phyloP scores from a whole-genome alignment of 805 yeast genomes.

The Kodamaea neixiangensis region DNA sequence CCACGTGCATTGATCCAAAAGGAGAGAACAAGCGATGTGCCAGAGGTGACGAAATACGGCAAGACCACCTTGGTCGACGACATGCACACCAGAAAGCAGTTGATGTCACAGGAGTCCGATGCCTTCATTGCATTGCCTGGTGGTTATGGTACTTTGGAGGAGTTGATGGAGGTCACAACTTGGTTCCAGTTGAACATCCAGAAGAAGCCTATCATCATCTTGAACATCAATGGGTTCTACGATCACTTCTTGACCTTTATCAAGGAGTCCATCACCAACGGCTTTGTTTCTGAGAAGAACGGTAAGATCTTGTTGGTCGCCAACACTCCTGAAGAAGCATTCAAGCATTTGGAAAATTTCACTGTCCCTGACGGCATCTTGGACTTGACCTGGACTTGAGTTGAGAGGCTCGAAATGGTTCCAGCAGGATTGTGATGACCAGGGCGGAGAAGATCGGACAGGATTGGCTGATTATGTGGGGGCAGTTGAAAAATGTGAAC shows the following conservation, averaged over 20 bases:
- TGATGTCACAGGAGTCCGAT: conserved; percentile 85
- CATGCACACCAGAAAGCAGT: conserved; percentile 85
- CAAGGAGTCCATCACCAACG: conserved; percentile 56
- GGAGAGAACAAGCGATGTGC: conserved; percentile 69
- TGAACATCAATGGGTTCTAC: conserved; percentile 79
- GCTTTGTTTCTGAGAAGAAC: conserved; percentile 69
- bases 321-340: conserved; percentile 64
- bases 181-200: conserved; percentile 92
- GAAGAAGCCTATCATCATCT: conserved; percentile 73
- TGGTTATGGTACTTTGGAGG: conserved; percentile 89
- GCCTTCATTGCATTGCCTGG: conserved; percentile 92
- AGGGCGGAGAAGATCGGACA: not conserved
- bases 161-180: conserved; percentile 84
- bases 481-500: not conserved
- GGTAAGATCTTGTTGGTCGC: conserved; percentile 72
- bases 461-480: not conserved
- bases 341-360: conserved; percentile 60
- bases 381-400: conserved; percentile 64
- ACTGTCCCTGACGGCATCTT: conserved; percentile 72
- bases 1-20: conserved; percentile 79
- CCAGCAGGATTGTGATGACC: too few relatives aligned
- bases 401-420: too few relatives aligned
- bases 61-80: conserved; percentile 78
- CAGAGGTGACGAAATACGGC: conserved; percentile 63
- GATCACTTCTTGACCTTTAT: conserved; percentile 68